Evolutionary conservation across 306 rosid species (phyloP).

Genomic region (Rosa rugosa): DNA sequence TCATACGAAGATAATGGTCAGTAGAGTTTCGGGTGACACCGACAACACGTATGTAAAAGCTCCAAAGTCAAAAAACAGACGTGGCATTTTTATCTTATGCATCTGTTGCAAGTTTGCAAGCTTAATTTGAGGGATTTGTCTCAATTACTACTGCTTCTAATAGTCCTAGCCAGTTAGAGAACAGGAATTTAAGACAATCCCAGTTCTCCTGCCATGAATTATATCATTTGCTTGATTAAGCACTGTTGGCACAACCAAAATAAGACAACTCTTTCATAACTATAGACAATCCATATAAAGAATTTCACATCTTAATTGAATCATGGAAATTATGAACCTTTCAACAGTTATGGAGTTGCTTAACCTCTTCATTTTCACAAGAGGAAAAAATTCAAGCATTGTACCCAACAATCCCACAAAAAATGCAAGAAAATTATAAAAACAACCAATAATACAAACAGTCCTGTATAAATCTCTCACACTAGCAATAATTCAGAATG

Average conservation of each 20-base stretch:
- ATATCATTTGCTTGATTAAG: not conserved
- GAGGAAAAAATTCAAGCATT: not conserved
- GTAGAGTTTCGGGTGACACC: constrained; percentile 13
- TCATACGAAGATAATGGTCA: constrained; percentile 11
- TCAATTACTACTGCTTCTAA: not conserved
- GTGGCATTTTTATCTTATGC: constrained; percentile 32
- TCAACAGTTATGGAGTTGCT: not conserved
- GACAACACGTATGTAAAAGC: constrained; percentile 18
- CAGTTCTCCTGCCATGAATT: not conserved
- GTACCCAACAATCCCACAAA: not conserved
- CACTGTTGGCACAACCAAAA: not conserved
- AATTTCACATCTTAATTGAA: not conserved
- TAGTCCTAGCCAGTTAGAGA: not conserved
- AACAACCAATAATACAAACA: not conserved
- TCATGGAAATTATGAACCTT: not conserved
- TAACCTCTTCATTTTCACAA: not conserved
- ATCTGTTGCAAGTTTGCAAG: not conserved
- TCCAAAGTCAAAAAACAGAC: constrained; percentile 31
- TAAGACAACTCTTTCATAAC: not conserved
- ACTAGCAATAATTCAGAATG: not conserved
- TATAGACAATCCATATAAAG: not conserved
- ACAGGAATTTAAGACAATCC: not conserved
- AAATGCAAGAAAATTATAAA: not conserved
- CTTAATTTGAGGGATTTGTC: not conserved
- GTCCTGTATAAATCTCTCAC: not conserved